Conservation (phyloP, 1,284 basidiomycete species). For the Ustilago trichophora region DNA sequence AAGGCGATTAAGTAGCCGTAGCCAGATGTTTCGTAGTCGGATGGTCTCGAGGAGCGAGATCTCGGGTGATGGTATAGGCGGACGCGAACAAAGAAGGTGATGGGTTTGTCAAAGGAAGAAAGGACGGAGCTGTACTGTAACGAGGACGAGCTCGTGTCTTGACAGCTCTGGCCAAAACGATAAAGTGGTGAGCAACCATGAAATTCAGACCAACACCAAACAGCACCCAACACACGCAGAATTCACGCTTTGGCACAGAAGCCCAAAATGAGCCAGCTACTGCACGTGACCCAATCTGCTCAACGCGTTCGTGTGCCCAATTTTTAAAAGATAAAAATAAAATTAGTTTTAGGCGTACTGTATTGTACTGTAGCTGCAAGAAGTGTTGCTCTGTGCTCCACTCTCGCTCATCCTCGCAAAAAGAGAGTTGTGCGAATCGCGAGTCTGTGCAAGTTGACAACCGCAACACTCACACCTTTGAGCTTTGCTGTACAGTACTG, state of each 20-base stretch:
- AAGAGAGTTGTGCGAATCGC: too few species aligned
- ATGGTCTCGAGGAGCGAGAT: too few species aligned
- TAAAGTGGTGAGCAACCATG: neutral
- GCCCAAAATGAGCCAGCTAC: neutral
- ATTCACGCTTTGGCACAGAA: too few species aligned
- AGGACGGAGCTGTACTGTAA: neutral
- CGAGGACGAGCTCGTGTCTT: neutral
- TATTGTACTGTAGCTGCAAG: slow-evolving; percentile 8
- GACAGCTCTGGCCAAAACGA: slow-evolving; percentile 4
- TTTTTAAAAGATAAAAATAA: neutral
- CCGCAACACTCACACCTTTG: too few species aligned
- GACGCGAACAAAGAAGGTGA: slow-evolving; percentile 2
- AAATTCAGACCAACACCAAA: too few species aligned
- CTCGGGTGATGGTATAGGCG: neutral
- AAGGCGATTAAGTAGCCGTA: too few species aligned
- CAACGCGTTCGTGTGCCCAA: slow-evolving; percentile 17
- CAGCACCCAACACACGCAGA: too few species aligned
- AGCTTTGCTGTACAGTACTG: too few species aligned
- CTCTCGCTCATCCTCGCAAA: neutral
- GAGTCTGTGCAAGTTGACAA: slow-evolving; percentile 2
- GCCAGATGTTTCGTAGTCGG: too few species aligned
- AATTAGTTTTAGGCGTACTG: too few species aligned
- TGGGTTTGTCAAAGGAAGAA: neutral
- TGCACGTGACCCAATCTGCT: slow-evolving; percentile 7
- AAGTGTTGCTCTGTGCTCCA: slow-evolving; percentile 10